A percentile compares a stretch with the other conserved stretches of the same genome.
Conservation (phyloP, 1,284 basidiomycete genomes). For the Boletellus dicymbophilus region DNA sequence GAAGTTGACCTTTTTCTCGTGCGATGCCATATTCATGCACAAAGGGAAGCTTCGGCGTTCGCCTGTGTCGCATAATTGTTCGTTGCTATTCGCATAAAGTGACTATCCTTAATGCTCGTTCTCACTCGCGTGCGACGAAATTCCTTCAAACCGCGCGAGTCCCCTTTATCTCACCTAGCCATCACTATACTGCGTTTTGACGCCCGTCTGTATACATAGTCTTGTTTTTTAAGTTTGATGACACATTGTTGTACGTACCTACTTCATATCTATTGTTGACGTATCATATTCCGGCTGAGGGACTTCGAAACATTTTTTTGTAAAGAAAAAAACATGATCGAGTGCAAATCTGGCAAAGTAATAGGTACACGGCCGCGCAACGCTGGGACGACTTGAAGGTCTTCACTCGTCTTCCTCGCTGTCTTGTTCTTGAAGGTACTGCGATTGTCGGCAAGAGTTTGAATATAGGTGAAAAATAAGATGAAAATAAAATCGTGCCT, state of each 20-base stretch:
- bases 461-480: conserved; percentile 6
- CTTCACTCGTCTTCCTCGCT: conserved; percentile 64
- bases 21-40: conserved; percentile 20
- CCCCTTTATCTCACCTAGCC: neutral
- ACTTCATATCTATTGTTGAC: neutral
- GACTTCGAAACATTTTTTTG: neutral
- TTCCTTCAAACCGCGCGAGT: neutral
- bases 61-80: conserved; percentile 21
- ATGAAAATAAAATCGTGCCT: conserved; percentile 52
- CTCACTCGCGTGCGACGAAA: conserved; percentile 2
- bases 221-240: conserved; percentile 1
- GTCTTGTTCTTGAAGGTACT: conserved; percentile 82
- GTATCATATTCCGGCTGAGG: neutral
- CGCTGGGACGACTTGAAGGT: neutral
- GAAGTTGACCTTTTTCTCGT: conserved; percentile 26
- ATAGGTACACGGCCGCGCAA: conserved; percentile 17
- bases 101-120: neutral
- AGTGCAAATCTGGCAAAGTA: conserved; percentile 17
- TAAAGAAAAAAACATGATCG: conserved; percentile 11
- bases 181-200: conserved; percentile 2
- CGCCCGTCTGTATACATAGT: neutral
- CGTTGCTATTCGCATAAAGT: conserved; percentile 1
- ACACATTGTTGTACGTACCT: conserved; percentile 6
- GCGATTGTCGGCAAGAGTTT: conserved; percentile 17
- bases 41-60: conserved; percentile 20